phyloP scores from a whole-genome alignment of 306 rosid genomes.

The Gastrolobium villosum region DNA sequence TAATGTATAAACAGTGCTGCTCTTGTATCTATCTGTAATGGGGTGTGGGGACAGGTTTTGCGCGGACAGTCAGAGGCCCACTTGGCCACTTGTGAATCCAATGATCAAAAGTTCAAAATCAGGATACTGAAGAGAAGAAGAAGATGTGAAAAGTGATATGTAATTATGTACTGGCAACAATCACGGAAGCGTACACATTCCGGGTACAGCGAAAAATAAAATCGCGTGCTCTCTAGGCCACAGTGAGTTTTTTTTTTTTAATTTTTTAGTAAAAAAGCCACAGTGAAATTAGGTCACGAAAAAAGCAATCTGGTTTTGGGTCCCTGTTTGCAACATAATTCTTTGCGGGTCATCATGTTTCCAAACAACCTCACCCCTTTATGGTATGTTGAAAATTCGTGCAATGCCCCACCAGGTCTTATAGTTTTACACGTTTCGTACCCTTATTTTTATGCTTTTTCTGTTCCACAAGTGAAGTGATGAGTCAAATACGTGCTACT shows the following conservation, averaged over 20 bases:
- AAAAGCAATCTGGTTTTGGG: background rate
- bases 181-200: conserved; percentile 58
- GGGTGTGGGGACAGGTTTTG: conserved; percentile 13
- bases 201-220: conserved; percentile 16
- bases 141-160: conserved; percentile 24
- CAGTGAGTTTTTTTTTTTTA: too few relatives aligned
- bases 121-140: background rate
- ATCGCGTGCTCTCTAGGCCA: background rate
- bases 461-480: background rate
- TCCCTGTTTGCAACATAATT: background rate
- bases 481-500: conserved; percentile 1
- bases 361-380: background rate
- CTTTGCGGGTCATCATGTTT: conserved; percentile 45
- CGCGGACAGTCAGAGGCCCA: background rate
- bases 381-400: background rate
- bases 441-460: background rate
- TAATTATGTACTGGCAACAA: conserved; percentile 48
- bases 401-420: conserved; percentile 27
- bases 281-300: conserved; percentile 57
- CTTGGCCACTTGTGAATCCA: background rate
- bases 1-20: too few relatives aligned
- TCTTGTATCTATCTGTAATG: background rate
- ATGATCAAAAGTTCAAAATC: conserved; percentile 36
- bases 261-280: background rate
- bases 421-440: conserved; percentile 26